Conservation (phyloP, 768 basidiomycete genomes). For the Daedalea quercina region DNA sequence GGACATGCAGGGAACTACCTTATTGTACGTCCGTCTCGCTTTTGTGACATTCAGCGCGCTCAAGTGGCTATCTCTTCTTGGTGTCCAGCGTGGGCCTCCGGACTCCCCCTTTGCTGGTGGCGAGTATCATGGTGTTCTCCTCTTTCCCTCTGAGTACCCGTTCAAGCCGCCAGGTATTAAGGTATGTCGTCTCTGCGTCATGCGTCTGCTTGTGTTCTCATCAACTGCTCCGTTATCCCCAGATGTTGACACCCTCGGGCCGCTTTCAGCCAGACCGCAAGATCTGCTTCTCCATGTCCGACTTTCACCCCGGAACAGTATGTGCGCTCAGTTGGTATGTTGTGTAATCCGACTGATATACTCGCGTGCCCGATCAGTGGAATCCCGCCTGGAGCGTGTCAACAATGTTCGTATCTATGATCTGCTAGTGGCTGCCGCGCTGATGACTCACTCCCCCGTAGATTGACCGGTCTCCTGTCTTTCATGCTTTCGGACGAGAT, state of each 20-base stretch:
- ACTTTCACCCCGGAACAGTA: conserved; percentile 87
- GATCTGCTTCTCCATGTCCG: conserved; percentile 98
- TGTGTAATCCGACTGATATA: not conserved
- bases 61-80: conserved; percentile 5
- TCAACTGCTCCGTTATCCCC: not conserved
- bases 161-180: conserved; percentile 98
- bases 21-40: conserved; percentile 49
- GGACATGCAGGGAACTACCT: conserved; percentile 79
- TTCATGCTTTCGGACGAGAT: conserved; percentile 97
- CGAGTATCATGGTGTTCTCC: conserved; percentile 89
- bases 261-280: conserved; percentile 89
- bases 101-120: conserved; percentile 89
- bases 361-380: conserved; percentile 46
- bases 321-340: conserved; percentile 25
- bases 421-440: conserved; percentile 1
- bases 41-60: not conserved
- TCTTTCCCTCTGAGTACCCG: conserved; percentile 92
- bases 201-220: not conserved
- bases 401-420: conserved; percentile 63
- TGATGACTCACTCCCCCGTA: conserved; percentile 25
- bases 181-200: conserved; percentile 34
- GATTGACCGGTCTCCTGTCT: conserved; percentile 86
- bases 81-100: conserved; percentile 77
- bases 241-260: conserved; percentile 91
- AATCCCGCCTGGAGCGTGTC: conserved; percentile 95